These are phyloP conservation scores for Ogataea parapolymorpha DNA, from an alignment of 805 yeast genomes.

Conservation along the genomic window DNA sequence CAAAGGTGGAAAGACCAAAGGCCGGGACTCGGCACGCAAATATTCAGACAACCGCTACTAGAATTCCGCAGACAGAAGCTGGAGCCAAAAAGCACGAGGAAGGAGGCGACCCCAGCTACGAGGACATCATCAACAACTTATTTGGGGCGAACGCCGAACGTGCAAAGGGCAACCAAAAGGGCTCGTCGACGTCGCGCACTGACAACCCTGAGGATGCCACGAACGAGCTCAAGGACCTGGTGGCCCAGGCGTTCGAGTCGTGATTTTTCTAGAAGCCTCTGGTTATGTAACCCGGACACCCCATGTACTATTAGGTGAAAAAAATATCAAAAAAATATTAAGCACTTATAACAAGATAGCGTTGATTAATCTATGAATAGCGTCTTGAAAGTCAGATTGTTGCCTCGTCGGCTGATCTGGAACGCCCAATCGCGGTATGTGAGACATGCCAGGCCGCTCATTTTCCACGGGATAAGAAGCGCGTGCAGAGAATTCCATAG, in stretches of 20 bases:
- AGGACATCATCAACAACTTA: conserved; percentile 24
- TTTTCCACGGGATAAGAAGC: background rate
- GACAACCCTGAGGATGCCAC: conserved; percentile 24
- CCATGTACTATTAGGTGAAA: background rate
- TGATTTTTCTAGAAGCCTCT: conserved; percentile 14
- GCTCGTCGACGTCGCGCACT: background rate
- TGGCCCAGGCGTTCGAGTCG: conserved; percentile 33
- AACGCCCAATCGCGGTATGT: background rate
- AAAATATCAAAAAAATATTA: background rate
- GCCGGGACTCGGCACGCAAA: conserved; percentile 18
- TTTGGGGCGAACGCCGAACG: conserved; percentile 14
- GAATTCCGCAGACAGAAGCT: conserved; percentile 8
- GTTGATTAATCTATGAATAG: conserved; percentile 1
- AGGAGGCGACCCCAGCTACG: conserved; percentile 19
- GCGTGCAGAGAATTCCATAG: conserved; percentile 41
- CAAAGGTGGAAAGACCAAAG: conserved; percentile 21
- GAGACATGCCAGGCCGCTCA: background rate
- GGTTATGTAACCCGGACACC: conserved; percentile 14
- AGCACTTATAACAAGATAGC: background rate
- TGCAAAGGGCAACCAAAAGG: conserved; percentile 2
- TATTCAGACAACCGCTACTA: conserved; percentile 13
- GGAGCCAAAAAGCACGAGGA: conserved; percentile 6
- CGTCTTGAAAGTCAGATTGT: background rate
- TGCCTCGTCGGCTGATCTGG: conserved; percentile 4
- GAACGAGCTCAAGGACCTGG: conserved; percentile 31